Evolutionary conservation across 148 eudicot species (phyloP), one percentile per base, ranked within the genome.

Genomic region (Mesembryanthemum crystallinum): DNA sequence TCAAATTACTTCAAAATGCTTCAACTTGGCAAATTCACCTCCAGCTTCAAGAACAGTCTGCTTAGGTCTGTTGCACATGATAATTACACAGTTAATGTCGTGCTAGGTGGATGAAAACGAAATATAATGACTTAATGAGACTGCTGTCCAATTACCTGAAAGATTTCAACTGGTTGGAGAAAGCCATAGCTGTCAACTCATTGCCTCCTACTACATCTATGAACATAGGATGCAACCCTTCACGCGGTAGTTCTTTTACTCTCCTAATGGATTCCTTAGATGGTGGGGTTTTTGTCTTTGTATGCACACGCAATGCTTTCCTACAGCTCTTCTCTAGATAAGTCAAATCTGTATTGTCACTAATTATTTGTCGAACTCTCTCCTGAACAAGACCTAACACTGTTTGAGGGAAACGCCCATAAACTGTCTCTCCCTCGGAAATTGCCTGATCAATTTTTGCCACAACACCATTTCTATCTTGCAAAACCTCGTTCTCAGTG

Each of bases 201-300:
- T 81, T 89, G 76, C 88, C 89, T 72, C 84, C 87, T 39, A 92
- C 78, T 52, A 74, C 62, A 64, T 73, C 79, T 79, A 75, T 92
- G 71, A 95, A 95, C 76, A 92, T 85, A 75, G 99, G 99, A 86
- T 95, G 99, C 80, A 92, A 80, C 55, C 99, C 99, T 76, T 92
- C 98, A 64, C 90, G 86, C 15, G 94, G 90, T 74, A 95, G 77
- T 24, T 79, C 88, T 75, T 95, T 95, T 52, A 76, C 87, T 85
- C 99, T 87, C 71, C 89, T 85, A 57, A 92, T 90, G 52, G 99
- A 95, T 86, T 89, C 98, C 77, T 80, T 89, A 68, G 99, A 83
- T 37, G 97, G 97, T 73, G 77, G 64, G 21, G 89, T 90, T 83
- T 95, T 95, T 55, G 87, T 83, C 86, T 81, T 89, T 32, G 84